Conservation (phyloP, 768 basidiomycete genomes). For the Neoboletus subvelutipes region DNA sequence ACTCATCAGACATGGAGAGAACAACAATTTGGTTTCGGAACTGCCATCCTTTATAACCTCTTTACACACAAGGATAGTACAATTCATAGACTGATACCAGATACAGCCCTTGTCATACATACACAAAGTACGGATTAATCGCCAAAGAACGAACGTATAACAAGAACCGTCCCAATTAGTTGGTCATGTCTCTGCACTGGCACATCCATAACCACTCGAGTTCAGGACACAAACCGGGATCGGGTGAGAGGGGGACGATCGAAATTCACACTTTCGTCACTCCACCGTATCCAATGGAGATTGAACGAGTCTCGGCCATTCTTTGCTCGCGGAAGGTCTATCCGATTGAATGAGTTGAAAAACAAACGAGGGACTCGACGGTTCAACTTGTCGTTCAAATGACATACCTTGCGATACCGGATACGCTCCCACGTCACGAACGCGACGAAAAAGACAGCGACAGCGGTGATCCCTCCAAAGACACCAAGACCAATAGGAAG, state of each 20-base stretch:
- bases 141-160: constrained; percentile 7
- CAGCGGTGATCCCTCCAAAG: constrained; percentile 82
- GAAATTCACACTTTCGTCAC: constrained; percentile 33
- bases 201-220: neutral
- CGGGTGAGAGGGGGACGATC: no score
- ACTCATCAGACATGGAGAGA: constrained; percentile 13
- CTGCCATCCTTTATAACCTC: neutral
- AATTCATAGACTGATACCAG: neutral
- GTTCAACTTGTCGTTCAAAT: neutral
- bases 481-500: constrained; percentile 82
- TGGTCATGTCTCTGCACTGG: neutral
- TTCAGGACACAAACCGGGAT: neutral
- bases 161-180: neutral
- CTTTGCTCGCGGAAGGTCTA: constrained; percentile 76
- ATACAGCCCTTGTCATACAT: neutral
- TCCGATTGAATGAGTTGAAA: constrained; percentile 1
- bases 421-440: constrained; percentile 87
- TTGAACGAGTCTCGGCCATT: constrained; percentile 55
- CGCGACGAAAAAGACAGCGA: constrained; percentile 77
- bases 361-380: no score
- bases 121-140: neutral
- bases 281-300: constrained; percentile 59
- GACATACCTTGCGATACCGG: constrained; percentile 75
- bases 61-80: neutral
- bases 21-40: no score